Conservation (phyloP, 352 stramenopile species). For the Pythium rishiriense region DNA sequence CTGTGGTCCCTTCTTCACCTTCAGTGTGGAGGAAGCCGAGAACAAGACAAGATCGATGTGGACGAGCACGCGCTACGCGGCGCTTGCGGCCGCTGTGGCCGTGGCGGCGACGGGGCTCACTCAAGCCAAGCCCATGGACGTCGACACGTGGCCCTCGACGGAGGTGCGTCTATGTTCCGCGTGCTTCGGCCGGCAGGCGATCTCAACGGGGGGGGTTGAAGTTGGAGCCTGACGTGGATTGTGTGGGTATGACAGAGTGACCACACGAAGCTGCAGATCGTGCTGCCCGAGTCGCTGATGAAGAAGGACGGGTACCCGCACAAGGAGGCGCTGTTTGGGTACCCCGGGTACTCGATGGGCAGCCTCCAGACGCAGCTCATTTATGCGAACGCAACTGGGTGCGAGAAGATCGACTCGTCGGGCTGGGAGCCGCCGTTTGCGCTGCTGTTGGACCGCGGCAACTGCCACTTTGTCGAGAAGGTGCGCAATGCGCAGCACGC, state of each 20-base stretch:
- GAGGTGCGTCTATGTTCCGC: constrained; percentile 60
- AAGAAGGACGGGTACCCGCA: constrained; percentile 94
- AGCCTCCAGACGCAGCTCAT: constrained; percentile 89
- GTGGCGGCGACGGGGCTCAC: constrained; percentile 24
- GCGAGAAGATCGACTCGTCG: constrained; percentile 75
- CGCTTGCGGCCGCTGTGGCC: constrained; percentile 26
- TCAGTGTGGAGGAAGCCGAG: constrained; percentile 2
- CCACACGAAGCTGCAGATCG: constrained; percentile 89
- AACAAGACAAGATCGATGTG: constrained; percentile 15
- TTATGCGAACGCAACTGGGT: constrained; percentile 80
- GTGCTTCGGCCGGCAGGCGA: neutral
- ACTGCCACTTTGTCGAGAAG: constrained; percentile 97
- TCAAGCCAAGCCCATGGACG: constrained; percentile 57
- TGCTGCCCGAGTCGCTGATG: constrained; percentile 88
- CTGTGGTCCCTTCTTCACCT: constrained; percentile 2
- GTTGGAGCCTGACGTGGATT: neutral
- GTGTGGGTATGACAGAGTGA: constrained; percentile 52
- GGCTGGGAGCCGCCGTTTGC: constrained; percentile 93
- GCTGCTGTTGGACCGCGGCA: constrained; percentile 95
- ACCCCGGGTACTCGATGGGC: constrained; percentile 91
- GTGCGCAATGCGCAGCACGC: constrained; percentile 91
- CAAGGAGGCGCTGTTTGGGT: constrained; percentile 96
- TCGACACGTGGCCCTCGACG: constrained; percentile 80
- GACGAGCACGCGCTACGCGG: constrained; percentile 19
- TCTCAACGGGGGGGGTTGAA: constrained; percentile 27